Evolutionary conservation across 768 basidiomycete genomes (phyloP).

Genomic region (Suillus americanus): DNA sequence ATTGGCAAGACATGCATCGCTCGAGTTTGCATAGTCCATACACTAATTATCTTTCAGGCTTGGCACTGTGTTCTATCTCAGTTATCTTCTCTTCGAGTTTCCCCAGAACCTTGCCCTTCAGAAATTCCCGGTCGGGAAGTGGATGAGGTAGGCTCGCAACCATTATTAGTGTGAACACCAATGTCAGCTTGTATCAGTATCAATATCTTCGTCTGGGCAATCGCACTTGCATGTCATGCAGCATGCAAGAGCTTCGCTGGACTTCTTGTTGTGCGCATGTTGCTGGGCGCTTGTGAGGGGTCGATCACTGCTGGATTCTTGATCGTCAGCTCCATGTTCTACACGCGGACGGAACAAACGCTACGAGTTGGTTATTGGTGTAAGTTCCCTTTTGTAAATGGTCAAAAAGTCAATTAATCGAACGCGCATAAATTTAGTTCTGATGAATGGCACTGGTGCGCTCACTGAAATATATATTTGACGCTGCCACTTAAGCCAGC

Average conservation of each 20-base stretch:
- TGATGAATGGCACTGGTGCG: conserved; percentile 68
- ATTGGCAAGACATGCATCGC: conserved; percentile 41
- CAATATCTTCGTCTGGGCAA: conserved; percentile 62
- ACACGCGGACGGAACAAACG: conserved; percentile 63
- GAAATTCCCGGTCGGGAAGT: conserved; percentile 66
- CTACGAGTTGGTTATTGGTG: conserved; percentile 69
- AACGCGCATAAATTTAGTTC: conserved; percentile 35
- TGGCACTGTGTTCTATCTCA: conserved; percentile 65
- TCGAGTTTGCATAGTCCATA: not conserved
- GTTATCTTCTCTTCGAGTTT: conserved; percentile 65
- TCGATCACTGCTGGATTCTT: conserved; percentile 66
- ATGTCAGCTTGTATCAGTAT: conserved; percentile 33
- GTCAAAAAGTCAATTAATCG: not conserved
- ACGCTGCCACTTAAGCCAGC: not conserved
- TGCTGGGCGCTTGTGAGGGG: conserved; percentile 67
- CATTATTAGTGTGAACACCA: not conserved
- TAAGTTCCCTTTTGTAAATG: conserved; percentile 32
- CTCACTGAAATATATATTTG: not conserved
- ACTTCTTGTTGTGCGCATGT: conserved; percentile 55
- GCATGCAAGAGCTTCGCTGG: conserved; percentile 67
- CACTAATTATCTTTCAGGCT: conserved; percentile 41
- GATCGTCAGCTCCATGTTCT: conserved; percentile 72
- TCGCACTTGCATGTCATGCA: conserved; percentile 56
- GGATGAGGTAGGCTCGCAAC: conserved; percentile 55
- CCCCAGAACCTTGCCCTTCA: conserved; percentile 67